phyloP scores from a whole-genome alignment of 1,284 basidiomycete species.

The Takashimella tepidaria region DNA sequence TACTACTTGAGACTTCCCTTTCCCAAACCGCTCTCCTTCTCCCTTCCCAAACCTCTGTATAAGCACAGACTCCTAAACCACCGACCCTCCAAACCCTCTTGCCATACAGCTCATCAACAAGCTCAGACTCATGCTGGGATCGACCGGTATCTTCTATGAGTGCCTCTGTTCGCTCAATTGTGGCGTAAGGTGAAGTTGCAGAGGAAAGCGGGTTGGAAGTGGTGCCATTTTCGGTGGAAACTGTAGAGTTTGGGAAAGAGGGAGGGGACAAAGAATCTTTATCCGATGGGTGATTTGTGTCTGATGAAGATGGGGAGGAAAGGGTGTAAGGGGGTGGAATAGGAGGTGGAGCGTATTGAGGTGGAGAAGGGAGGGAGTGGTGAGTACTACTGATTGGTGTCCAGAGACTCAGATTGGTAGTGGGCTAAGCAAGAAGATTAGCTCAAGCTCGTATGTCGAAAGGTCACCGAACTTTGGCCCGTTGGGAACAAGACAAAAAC shows the following conservation, averaged over 20 bases:
- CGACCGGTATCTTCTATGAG: slow-evolving; percentile 23
- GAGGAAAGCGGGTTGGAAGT: slow-evolving; percentile 6
- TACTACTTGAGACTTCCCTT: slow-evolving; percentile 14
- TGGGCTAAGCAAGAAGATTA: slow-evolving; percentile 24
- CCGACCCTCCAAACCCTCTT: slow-evolving; percentile 35
- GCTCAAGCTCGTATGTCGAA: neutral
- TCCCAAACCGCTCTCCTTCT: slow-evolving; percentile 22
- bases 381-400: slow-evolving; percentile 23
- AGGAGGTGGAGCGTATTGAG: slow-evolving; percentile 2
- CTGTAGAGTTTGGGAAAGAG: neutral
- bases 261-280: neutral
- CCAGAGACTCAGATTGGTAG: slow-evolving; percentile 33
- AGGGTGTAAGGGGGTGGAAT: slow-evolving; percentile 3
- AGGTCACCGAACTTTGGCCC: too few relatives aligned
- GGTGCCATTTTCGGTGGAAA: neutral
- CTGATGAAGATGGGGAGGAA: neutral
- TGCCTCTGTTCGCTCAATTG: slow-evolving; percentile 11
- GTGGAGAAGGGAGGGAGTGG: slow-evolving; percentile 3
- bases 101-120: slow-evolving; percentile 35
- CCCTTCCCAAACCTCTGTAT: slow-evolving; percentile 19
- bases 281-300: neutral
- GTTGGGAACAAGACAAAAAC: neutral
- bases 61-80: slow-evolving; percentile 36
- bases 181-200: neutral
- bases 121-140: slow-evolving; percentile 21